Evolutionary conservation across 2,329 filamentous ascomycete species (phyloP), one percentile per base, ranked within the genome.

Genomic region (Lachnellula willkommii): DNA sequence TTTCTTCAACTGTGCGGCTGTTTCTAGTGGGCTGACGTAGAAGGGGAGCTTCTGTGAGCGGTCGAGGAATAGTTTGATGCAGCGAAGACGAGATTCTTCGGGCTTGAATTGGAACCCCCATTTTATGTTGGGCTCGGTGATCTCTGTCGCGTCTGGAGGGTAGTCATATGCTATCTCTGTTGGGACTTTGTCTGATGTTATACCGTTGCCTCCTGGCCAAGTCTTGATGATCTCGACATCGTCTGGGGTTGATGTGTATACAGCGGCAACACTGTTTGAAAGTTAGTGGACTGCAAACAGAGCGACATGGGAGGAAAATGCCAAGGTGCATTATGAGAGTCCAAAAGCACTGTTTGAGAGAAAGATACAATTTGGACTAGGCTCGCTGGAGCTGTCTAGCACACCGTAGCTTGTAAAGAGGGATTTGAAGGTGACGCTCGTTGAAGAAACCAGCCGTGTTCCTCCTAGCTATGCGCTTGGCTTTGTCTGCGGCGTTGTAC

Each of bases 121-220:
- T 81, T 86, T 87, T 48, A 82, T 67, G 1, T 68, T 78, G 6
- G 81, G 77, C 7, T 74, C 70, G 1, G 74, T 68, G n/a, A 69
- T 75, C 2, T 68, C 61, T 3, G 71, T 60, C 4, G 74, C 66
- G 20, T 70, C 63, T 51, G 72, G 67, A 52, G 74, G 71, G 35
- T 74, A 70, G 56, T 80, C 77, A 61, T 87, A 85, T 53, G 75
- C 72, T 55, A 92, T 86, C 70, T 92, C 88, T 14, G 88, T 90
- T 1, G 89, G 88, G 2, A 92, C 88, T 75, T 93, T 93, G 75
- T 93, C 88, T 37, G 87, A 90, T n/a, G 89, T 91, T 72, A 92
- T 90, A 65, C 88, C 88, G 67, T 92, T 91, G 28, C 87, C 87
- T 26, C 89, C 89, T 0, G 89, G 88, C 89, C 89, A 93, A 14